These are phyloP conservation scores for Detonula confervacea DNA, from an alignment of 352 stramenopile species.

Conservation along the genomic window DNA sequence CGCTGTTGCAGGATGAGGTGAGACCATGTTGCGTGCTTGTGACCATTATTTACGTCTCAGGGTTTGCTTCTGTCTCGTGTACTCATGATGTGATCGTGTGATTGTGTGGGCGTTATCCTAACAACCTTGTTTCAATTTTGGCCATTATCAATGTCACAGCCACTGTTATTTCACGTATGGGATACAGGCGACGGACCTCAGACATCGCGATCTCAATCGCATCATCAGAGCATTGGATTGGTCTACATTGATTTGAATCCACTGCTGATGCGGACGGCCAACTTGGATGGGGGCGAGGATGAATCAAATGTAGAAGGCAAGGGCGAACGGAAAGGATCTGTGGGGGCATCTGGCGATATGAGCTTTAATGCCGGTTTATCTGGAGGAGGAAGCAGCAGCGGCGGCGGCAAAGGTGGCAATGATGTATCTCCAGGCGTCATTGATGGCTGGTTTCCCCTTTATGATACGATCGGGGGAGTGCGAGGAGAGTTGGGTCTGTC, in stretches of 20 bases:
- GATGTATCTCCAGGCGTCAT: constrained; percentile 73
- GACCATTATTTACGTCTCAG: too few relatives aligned
- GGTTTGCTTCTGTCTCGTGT: too few relatives aligned
- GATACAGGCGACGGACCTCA: constrained; percentile 28
- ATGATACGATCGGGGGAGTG: constrained; percentile 96
- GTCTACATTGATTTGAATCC: constrained; percentile 99
- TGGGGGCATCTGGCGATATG: background rate
- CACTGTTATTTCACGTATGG: constrained; percentile 95
- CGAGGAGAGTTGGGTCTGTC: constrained; percentile 95
- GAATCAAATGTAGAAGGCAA: constrained; percentile 5
- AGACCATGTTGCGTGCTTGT: too few relatives aligned
- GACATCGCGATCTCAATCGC: constrained; percentile 13
- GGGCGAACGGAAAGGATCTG: constrained; percentile 19
- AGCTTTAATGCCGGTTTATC: background rate
- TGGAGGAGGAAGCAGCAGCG: background rate
- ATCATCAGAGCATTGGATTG: constrained; percentile 92
- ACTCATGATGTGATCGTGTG: too few relatives aligned
- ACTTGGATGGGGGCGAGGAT: constrained; percentile 81
- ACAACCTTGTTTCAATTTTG: too few relatives aligned
- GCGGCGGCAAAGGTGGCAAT: constrained; percentile 12
- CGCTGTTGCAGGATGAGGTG: constrained; percentile 97
- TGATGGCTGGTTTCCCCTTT: constrained; percentile 98
- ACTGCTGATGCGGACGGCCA: constrained; percentile 90
- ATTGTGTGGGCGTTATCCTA: too few relatives aligned
- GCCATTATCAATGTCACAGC: too few relatives aligned